Conservation (phyloP, 169 alveolate genomes). For the Plasmodium relictum region DNA sequence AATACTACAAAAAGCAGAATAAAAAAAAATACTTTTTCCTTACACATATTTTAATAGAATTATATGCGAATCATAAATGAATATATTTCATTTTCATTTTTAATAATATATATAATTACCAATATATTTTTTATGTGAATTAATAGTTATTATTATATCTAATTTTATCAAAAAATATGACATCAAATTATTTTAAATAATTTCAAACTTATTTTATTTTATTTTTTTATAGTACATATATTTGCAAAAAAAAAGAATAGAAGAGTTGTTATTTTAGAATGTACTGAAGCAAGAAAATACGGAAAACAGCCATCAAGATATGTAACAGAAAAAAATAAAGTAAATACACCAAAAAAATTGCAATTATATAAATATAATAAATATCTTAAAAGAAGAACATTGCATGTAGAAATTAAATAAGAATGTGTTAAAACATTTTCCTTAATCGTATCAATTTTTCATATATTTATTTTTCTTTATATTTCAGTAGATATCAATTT, state of each 20-base stretch:
- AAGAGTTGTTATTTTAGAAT: slow-evolving; percentile 82
- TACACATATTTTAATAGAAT: not conserved
- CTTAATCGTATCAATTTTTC: too few relatives aligned
- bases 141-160: not conserved
- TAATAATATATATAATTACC: not conserved
- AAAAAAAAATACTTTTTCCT: not conserved
- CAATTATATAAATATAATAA: slow-evolving; percentile 87
- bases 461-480: too few relatives aligned
- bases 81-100: not conserved
- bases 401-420: slow-evolving; percentile 86
- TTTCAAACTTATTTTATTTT: slow-evolving; percentile 7
- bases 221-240: slow-evolving; percentile 24
- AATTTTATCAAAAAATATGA: not conserved
- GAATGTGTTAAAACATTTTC: not conserved
- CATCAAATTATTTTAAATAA: not conserved
- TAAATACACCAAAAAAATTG: slow-evolving; percentile 85
- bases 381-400: slow-evolving; percentile 85
- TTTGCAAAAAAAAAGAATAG: slow-evolving; percentile 78
- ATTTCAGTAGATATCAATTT: too few relatives aligned
- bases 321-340: slow-evolving; percentile 85
- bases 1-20: not conserved
- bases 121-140: not conserved
- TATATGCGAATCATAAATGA: not conserved
- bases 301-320: slow-evolving; percentile 87
- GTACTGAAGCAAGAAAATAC: slow-evolving; percentile 85